Percentiles rank a stretch among this genome's conserved stretches.
phyloP scores from a whole-genome alignment of 2,329 filamentous ascomycete species.

The Leptosphaerulina australis region DNA sequence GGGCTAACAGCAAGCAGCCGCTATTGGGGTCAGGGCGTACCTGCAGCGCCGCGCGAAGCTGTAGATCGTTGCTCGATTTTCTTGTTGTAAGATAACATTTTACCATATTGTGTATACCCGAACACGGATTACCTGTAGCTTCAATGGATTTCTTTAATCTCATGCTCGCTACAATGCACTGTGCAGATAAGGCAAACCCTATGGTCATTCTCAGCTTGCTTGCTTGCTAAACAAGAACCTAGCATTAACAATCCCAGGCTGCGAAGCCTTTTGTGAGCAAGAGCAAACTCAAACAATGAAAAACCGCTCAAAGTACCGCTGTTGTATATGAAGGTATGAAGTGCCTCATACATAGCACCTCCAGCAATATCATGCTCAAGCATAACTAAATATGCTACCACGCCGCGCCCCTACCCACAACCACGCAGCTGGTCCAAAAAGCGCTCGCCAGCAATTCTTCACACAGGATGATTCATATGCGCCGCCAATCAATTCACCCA shows the following conservation, averaged over 20 bases:
- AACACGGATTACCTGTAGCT: neutral
- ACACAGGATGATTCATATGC: too few relatives aligned
- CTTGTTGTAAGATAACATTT: constrained; percentile 5
- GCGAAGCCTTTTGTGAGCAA: too few relatives aligned
- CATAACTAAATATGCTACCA: too few relatives aligned
- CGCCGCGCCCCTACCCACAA: too few relatives aligned
- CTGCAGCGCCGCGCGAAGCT: constrained; percentile 39
- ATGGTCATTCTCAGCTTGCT: neutral
- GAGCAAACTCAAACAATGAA: too few relatives aligned
- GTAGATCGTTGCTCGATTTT: constrained; percentile 9
- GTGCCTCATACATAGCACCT: too few relatives aligned
- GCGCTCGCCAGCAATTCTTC: too few relatives aligned
- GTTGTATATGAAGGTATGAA: too few relatives aligned
- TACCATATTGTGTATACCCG: neutral
- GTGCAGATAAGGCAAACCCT: neutral
- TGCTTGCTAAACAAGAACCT: neutral
- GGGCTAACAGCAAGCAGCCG: constrained; percentile 34
- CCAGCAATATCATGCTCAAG: too few relatives aligned
- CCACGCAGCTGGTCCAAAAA: too few relatives aligned
- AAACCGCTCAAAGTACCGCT: too few relatives aligned
- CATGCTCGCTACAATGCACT: neutral
- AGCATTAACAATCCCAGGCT: neutral
- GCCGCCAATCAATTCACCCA: too few relatives aligned
- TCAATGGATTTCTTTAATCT: neutral
- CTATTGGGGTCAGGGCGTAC: constrained; percentile 36